phyloP scores from a whole-genome alignment of 345 rosid species.

The Acer negundo region DNA sequence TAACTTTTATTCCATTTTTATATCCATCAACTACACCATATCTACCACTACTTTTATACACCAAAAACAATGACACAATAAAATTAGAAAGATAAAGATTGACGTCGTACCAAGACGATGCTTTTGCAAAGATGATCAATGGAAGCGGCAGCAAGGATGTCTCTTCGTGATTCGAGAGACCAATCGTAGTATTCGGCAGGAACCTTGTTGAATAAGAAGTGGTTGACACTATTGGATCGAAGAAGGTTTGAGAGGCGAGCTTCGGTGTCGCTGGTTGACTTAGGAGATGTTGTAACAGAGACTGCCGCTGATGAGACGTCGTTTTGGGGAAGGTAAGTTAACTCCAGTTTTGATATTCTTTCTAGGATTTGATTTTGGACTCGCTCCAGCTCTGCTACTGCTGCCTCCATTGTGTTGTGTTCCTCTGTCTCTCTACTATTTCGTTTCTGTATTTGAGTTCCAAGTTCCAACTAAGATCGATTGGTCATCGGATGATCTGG shows the following conservation, averaged over 20 bases:
- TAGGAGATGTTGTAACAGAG: slow-evolving; percentile 21
- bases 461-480: too few relatives aligned
- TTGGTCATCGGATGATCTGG: slow-evolving; percentile 1
- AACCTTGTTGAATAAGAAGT: slow-evolving; percentile 65
- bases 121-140: slow-evolving; percentile 88
- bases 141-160: slow-evolving; percentile 69
- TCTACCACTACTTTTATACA: not conserved
- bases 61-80: not conserved
- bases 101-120: slow-evolving; percentile 73
- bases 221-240: slow-evolving; percentile 50
- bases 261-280: slow-evolving; percentile 36
- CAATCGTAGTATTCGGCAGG: slow-evolving; percentile 73
- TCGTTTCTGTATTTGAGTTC: too few relatives aligned
- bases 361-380: slow-evolving; percentile 53
- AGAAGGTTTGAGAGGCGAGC: slow-evolving; percentile 69
- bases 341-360: slow-evolving; percentile 57
- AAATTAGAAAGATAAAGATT: not conserved
- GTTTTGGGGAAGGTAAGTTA: slow-evolving; percentile 30
- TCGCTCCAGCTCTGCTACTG: slow-evolving; percentile 58
- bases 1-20: not conserved
- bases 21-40: not conserved
- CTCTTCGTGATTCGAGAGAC: slow-evolving; percentile 71
- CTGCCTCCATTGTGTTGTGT: slow-evolving; percentile 39
- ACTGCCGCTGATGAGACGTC: slow-evolving; percentile 12
- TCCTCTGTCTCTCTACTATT: not conserved